Conservation (phyloP, 116 monocot species). For the Phalaenopsis hybrid region DNA sequence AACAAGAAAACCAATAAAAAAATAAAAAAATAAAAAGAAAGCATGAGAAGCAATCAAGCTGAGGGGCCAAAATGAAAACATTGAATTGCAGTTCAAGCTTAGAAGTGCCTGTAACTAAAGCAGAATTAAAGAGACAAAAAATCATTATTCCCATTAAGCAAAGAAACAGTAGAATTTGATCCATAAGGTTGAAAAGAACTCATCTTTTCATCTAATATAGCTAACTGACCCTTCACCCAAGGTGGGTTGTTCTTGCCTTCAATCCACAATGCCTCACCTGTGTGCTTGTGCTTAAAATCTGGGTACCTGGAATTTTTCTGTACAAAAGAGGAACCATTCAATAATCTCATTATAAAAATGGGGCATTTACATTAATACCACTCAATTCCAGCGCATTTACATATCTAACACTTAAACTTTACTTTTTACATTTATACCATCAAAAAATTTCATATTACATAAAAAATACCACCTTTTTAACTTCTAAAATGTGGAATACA, state of each 20-base stretch:
- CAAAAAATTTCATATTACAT: too few species aligned
- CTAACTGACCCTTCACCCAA: constrained; percentile 83
- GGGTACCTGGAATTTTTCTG: constrained; percentile 83
- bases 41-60: not conserved
- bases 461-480: too few species aligned
- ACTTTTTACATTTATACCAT: too few species aligned
- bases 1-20: not conserved
- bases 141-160: constrained; percentile 31
- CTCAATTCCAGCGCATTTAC: too few species aligned
- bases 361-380: too few species aligned
- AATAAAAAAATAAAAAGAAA: not conserved
- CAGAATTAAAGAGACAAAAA: constrained; percentile 20
- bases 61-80: not conserved
- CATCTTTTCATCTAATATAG: constrained; percentile 69
- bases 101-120: not conserved
- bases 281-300: constrained; percentile 94
- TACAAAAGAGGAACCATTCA: constrained; percentile 10
- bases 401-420: too few species aligned
- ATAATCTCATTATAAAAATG: not conserved
- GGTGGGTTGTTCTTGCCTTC: constrained; percentile 73
- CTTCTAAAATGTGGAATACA: too few species aligned
- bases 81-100: not conserved
- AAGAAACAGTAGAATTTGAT: constrained; percentile 30
- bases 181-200: constrained; percentile 39
- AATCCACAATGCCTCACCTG: constrained; percentile 88